Evolutionary conservation across 352 stramenopile species (phyloP).

Genomic region (Phytophthora agathidicida): DNA sequence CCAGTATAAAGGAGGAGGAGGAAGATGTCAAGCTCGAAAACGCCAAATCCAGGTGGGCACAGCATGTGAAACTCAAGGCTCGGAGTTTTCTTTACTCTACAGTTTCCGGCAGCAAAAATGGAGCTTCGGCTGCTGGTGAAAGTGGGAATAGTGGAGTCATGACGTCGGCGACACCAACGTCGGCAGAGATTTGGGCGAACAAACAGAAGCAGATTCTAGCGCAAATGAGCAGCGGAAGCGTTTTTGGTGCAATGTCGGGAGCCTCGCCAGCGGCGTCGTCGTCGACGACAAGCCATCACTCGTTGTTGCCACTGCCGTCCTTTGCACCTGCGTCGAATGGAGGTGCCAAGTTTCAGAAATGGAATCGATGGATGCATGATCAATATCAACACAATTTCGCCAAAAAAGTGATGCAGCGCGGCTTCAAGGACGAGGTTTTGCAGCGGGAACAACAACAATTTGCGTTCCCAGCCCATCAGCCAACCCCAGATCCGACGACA

Average conservation of each 20-base stretch:
- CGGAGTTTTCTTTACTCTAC: constrained; percentile 77
- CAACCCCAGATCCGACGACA: constrained; percentile 44
- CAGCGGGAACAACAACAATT: constrained; percentile 38
- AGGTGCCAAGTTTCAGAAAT: constrained; percentile 84
- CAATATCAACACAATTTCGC: constrained; percentile 78
- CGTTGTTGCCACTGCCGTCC: constrained; percentile 30
- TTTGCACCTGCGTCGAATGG: constrained; percentile 43
- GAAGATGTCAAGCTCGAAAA: constrained; percentile 85
- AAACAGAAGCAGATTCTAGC: constrained; percentile 78
- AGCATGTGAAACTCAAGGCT: constrained; percentile 87
- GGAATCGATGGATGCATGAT: constrained; percentile 81
- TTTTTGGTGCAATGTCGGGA: constrained; percentile 11
- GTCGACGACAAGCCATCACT: constrained; percentile 29
- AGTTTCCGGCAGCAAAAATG: constrained; percentile 45
- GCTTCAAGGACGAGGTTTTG: constrained; percentile 66
- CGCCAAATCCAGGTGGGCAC: constrained; percentile 81
- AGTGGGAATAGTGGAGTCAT: constrained; percentile 16
- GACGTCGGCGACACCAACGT: constrained; percentile 45
- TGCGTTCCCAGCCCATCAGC: constrained; percentile 35
- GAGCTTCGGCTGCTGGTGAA: constrained; percentile 10
- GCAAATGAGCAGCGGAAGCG: constrained; percentile 47
- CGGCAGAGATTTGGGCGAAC: constrained; percentile 69
- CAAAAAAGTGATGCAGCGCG: constrained; percentile 69
- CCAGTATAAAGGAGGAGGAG: constrained; percentile 87
- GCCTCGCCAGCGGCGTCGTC: constrained; percentile 26